A percentile compares a stretch with the other conserved stretches of the same genome.
Evolutionary conservation across 176 grass and related monocot species (phyloP).

Genomic region (Phyllostachys edulis): DNA sequence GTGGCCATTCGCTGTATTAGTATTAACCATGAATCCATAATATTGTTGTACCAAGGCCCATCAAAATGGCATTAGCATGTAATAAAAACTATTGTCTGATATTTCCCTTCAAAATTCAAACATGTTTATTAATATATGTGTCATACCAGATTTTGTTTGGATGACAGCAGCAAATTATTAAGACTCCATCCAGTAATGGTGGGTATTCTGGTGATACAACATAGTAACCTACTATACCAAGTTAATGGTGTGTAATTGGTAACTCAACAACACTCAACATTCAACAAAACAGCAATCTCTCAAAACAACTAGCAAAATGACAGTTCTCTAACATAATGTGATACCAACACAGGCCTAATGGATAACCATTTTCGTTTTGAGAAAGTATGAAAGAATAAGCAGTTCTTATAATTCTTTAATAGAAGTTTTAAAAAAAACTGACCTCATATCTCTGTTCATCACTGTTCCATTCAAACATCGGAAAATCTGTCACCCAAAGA

Average conservation of each 20-base stretch:
- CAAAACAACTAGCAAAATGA: background rate
- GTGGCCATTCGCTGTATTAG: background rate
- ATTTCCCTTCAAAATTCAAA: background rate
- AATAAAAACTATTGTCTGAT: background rate
- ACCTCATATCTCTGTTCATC: constrained; percentile 90
- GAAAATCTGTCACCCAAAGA: constrained; percentile 94
- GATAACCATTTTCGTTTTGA: background rate
- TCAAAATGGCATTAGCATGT: background rate
- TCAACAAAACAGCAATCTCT: background rate
- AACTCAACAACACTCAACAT: background rate
- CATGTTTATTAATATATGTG: background rate
- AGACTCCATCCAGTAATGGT: background rate
- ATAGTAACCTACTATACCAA: background rate
- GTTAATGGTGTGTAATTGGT: background rate
- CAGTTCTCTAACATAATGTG: constrained; percentile 1
- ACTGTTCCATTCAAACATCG: constrained; percentile 95
- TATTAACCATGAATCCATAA: background rate
- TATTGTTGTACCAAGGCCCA: background rate
- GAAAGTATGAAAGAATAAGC: background rate
- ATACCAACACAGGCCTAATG: background rate
- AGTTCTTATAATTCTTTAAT: background rate
- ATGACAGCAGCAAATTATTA: background rate
- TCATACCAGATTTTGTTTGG: background rate
- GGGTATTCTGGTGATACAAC: constrained; percentile 1
- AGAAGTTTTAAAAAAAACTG: constrained; percentile 15